Evolutionary conservation across 2,329 filamentous ascomycete genomes (phyloP), one percentile per base, ranked within the genome.

Genomic region (Ophiosphaerella herpotricha): DNA sequence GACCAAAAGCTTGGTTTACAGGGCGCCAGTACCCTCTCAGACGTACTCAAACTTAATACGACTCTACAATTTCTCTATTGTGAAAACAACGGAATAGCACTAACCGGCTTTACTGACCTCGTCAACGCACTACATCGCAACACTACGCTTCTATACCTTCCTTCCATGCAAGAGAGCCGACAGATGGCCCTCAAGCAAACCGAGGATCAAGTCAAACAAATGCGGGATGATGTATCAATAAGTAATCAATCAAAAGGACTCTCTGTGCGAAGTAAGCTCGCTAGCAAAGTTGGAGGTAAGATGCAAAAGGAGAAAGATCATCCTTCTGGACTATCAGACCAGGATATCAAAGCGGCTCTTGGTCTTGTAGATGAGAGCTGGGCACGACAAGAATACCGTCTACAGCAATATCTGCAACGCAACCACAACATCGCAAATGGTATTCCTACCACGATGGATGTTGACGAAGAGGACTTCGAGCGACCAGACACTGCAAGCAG

Each of bases 41-140:
- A 87, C 14, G 86, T 90, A 13, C 74, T 90, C 32, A 84, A 86
- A 61, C 78, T 78, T 53, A 90, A 90, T 61, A 77, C 71, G 2
- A 82, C 81, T 1, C 73, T 90, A 5, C 78, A 80, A 23, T 84
- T 89, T 64, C 77, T 90, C 5, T 80, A 88, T 60, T 90, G 87
- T 68, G 86, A 87, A 54, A 85, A 87, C 67, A 90, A 90, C 63
- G 84, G 85, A 46, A 87, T 89, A 47, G 85, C 85, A 39, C 76
- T 89, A n/a, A 84, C 86, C 56, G 86, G 85, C 1, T 86, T 88
- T 56, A 88, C 85, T 0, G 84, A 86, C 43, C 74, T 89, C 6
- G 84, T 90, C 42, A 87, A 89, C 61, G 81, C 85, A 14, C 72
- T 90, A n/a, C 80, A 86, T 51, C 81, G 80, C 36, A 90, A 90